Evolutionary conservation across 345 rosid genomes (phyloP).

Genomic region (Hirschfeldia incana): DNA sequence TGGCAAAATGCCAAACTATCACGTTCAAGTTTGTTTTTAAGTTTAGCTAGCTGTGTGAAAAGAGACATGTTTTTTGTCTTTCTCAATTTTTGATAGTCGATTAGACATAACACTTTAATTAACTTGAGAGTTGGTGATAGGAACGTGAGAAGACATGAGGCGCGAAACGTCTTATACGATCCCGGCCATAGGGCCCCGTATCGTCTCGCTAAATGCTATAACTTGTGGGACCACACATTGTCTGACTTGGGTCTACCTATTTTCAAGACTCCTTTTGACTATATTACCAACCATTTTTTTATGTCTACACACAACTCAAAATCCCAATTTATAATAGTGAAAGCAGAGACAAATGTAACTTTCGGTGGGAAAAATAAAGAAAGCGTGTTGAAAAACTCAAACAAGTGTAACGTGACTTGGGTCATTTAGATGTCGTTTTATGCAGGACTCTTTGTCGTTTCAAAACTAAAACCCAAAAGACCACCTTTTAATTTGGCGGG

Average conservation of each 20-base stretch:
- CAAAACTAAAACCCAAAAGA: not conserved
- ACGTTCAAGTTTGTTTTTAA: not conserved
- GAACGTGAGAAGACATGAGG: not conserved
- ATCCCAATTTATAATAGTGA: not conserved
- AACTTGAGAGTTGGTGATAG: not conserved
- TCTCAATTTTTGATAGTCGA: not conserved
- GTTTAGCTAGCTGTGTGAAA: conserved; percentile 31
- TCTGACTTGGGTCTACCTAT: conserved; percentile 6
- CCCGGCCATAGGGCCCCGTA: conserved; percentile 21
- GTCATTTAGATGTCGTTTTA: conserved; percentile 24
- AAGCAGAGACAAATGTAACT: conserved; percentile 3
- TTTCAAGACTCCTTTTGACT: conserved; percentile 27
- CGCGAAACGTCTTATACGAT: conserved; percentile 19
- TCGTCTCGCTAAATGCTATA: conserved; percentile 5
- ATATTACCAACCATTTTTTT: not conserved
- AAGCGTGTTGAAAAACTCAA: conserved; percentile 35
- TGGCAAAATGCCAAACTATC: conserved; percentile 2
- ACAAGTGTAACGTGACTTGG: not conserved
- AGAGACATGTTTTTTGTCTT: conserved; percentile 23
- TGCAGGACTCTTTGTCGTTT: conserved; percentile 18
- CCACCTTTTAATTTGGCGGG: conserved; percentile 17
- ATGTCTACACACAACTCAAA: not conserved
- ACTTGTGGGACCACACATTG: conserved; percentile 18
- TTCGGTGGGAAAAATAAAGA: conserved; percentile 16
- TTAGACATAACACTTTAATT: conserved; percentile 5